A percentile compares a stretch with the other conserved stretches of the same genome.
Evolutionary conservation across 1,284 basidiomycete genomes (phyloP).

Genomic region (Fistulinella staudtii): DNA sequence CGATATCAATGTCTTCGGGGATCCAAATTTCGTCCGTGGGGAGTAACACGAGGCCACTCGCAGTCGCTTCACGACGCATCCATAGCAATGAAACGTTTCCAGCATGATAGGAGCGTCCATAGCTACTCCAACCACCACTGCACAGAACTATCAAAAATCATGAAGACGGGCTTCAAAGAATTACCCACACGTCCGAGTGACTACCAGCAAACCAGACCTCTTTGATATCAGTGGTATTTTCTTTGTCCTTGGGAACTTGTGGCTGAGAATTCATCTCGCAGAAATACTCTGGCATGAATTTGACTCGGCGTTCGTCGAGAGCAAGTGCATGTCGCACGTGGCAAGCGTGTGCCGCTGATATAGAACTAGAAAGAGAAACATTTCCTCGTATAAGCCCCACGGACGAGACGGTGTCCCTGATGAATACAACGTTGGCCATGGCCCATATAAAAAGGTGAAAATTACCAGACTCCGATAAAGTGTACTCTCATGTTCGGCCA

Average conservation of each 20-base stretch:
- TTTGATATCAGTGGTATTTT: slow-evolving; percentile 12
- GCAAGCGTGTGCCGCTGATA: slow-evolving; percentile 20
- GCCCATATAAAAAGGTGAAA: neutral
- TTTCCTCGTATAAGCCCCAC: slow-evolving; percentile 26
- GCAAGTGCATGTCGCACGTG: slow-evolving; percentile 25
- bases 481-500: slow-evolving; percentile 21
- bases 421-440: neutral
- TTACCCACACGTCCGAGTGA: slow-evolving; percentile 29
- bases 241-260: neutral
- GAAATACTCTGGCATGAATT: slow-evolving; percentile 35
- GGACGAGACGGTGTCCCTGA: slow-evolving; percentile 27
- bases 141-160: neutral
- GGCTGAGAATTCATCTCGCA: slow-evolving; percentile 12
- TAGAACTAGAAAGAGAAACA: slow-evolving; percentile 19
- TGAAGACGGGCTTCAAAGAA: neutral
- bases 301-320: slow-evolving; percentile 36
- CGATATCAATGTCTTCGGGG: slow-evolving; percentile 10
- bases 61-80: slow-evolving; percentile 20
- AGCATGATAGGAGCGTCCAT: slow-evolving; percentile 8
- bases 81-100: slow-evolving; percentile 20
- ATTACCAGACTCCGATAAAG: slow-evolving; percentile 24
- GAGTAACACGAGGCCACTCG: slow-evolving; percentile 9
- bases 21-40: slow-evolving; percentile 15
- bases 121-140: slow-evolving; percentile 20
- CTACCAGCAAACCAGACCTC: slow-evolving; percentile 29